Evolutionary conservation across 306 rosid species (phyloP), one percentile per base, ranked within the genome.

Genomic region (Cicer arietinum): DNA sequence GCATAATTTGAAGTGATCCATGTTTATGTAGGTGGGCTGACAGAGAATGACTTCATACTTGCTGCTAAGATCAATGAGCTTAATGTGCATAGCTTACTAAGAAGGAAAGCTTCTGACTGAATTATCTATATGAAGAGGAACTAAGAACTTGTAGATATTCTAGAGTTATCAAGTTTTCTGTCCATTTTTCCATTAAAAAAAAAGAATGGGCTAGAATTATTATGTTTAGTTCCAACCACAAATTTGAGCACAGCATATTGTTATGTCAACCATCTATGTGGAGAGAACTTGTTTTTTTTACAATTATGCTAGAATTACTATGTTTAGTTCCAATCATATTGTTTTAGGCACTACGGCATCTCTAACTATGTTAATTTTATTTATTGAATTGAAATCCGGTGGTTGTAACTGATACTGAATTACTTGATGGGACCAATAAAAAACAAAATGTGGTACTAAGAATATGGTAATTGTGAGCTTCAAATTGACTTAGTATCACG

Each of bases 41-140:
- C 96, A 5, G 91, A 89, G 84, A 93, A 93, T 65, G 98, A 90
- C 84, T 93, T 93, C 88, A 93, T 93, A 69, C 95, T 93, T 46
- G 98, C 98, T 79, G 86, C 96, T 35, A 93, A 90, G 85, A 88
- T 93, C 84, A 85, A 79, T 54, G 76, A 47, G 60, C 84, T 93
- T 52, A 76, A 83, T 59, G 16, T 88, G 81, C 86, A 89, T 42
- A 72, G 78, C 56, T 83, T 93, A 13, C 75, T 90, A 39, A 82
- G 96, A 67, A 81, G 73, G 78, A 84, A 90, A 70, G 83, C 78
- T 74, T 42, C 88, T 1, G 54, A 53, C 68, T 74, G 71, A 83
- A 42, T 69, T 57, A 56, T 79, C 30, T 14, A 43, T 25, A 53
- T 22, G 64, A 56, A 59, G 44, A 68, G 22, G 18, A 45, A 3